phyloP scores from a whole-genome alignment of 1,284 basidiomycete species.

The Xerocomus amazonicus region DNA sequence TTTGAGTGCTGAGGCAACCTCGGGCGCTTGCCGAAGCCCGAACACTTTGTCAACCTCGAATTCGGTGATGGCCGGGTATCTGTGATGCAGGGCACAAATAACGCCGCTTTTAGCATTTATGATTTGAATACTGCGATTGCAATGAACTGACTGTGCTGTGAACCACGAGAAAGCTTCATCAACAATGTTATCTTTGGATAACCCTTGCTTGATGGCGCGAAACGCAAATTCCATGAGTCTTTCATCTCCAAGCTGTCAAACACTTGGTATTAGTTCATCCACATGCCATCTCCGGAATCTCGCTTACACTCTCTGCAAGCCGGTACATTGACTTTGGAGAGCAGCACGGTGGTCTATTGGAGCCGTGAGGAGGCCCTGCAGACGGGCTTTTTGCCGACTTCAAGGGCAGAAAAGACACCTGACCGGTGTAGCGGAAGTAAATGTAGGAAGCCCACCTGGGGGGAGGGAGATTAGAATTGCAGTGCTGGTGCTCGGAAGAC shows the following conservation, averaged over 20 bases:
- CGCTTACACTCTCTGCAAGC: slow-evolving; percentile 24
- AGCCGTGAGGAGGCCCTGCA: neutral
- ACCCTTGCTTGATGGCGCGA: slow-evolving; percentile 23
- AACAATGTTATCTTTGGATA: slow-evolving; percentile 28
- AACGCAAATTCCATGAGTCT: slow-evolving; percentile 24
- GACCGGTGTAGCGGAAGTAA: slow-evolving; percentile 32
- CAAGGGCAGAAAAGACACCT: slow-evolving; percentile 24
- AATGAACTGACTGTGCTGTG: slow-evolving; percentile 27
- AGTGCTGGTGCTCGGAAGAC: neutral
- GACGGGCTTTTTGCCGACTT: slow-evolving; percentile 19
- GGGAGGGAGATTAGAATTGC: neutral
- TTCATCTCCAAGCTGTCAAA: slow-evolving; percentile 26
- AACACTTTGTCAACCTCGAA: slow-evolving; percentile 21
- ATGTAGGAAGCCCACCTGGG: slow-evolving; percentile 28
- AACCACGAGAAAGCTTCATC: slow-evolving; percentile 33
- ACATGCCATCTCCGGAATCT: neutral
- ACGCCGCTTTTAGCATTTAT: no score
- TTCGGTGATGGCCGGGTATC: slow-evolving; percentile 15
- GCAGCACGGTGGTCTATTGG: slow-evolving; percentile 11
- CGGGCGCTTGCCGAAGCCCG: slow-evolving; percentile 21
- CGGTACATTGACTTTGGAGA: slow-evolving; percentile 38
- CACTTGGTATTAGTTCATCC: neutral
- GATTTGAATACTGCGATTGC: neutral
- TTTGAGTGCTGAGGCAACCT: slow-evolving; percentile 22
- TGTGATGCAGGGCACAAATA: slow-evolving; percentile 16